A percentile compares a stretch with the other conserved stretches of the same genome.
Conservation (phyloP, 2,329 filamentous ascomycete species). For the Chalaropsis thielavioides region DNA sequence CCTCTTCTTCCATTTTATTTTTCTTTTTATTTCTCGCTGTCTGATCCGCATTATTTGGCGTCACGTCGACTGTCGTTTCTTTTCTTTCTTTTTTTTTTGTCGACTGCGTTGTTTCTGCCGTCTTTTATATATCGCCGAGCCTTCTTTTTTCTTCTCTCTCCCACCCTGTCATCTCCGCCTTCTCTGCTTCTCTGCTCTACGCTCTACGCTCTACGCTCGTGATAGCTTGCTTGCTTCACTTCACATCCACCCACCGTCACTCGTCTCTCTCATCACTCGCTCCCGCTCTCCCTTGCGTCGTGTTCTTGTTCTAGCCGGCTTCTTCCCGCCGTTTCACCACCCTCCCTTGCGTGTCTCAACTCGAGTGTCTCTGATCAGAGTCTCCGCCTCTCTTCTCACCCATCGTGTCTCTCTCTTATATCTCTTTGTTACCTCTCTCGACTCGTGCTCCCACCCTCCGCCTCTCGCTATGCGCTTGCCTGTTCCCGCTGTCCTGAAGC, state of each 20-base stretch:
- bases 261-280: neutral
- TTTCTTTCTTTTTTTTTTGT: neutral
- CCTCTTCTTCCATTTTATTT: neutral
- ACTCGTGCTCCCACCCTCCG: neutral
- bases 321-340: neutral
- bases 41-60: neutral
- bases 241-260: neutral
- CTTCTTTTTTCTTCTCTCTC: neutral
- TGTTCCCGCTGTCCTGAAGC: neutral
- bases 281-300: neutral
- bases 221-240: neutral
- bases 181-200: neutral
- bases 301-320: neutral
- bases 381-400: neutral
- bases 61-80: neutral
- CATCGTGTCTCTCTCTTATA: neutral
- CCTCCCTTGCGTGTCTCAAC: neutral
- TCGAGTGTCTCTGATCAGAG: no score
- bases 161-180: neutral
- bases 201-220: neutral
- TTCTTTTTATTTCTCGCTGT: neutral
- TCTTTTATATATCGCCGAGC: neutral
- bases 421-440: neutral
- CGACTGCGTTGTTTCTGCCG: neutral
- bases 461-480: constrained; percentile 5